Evolutionary conservation across 1,284 basidiomycete species (phyloP).

Genomic region (Ustilago bromivora): DNA sequence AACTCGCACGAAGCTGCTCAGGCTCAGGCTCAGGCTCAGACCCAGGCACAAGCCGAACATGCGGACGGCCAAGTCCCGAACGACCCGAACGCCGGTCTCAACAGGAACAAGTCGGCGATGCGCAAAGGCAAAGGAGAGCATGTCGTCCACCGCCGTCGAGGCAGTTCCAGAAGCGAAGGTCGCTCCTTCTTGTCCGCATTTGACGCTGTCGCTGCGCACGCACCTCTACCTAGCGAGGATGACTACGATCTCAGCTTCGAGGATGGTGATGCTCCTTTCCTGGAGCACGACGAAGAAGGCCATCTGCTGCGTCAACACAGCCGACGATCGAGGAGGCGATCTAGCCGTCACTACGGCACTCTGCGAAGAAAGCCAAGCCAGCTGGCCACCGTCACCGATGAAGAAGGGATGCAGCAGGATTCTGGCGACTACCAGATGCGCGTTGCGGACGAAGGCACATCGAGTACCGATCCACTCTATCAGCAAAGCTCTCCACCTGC

Average conservation of each 20-base stretch:
- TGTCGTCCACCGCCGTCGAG: conserved; percentile 31
- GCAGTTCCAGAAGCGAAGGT: conserved; percentile 47
- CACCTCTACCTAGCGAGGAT: conserved; percentile 56
- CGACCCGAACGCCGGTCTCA: conserved; percentile 13
- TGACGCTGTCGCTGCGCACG: conserved; percentile 57
- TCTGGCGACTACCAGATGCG: conserved; percentile 14
- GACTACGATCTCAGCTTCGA: conserved; percentile 51
- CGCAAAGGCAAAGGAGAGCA: conserved; percentile 25
- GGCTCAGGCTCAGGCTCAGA: conserved; percentile 7
- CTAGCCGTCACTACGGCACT: conserved; percentile 34
- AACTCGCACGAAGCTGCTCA: conserved; percentile 26
- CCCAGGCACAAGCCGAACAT: conserved; percentile 16
- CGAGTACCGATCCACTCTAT: conserved; percentile 23
- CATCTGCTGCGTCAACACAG: conserved; percentile 18
- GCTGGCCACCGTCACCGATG: conserved; percentile 39
- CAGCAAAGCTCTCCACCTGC: conserved; percentile 3
- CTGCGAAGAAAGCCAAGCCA: conserved; percentile 38
- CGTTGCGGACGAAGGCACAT: conserved; percentile 11
- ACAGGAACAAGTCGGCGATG: conserved; percentile 18
- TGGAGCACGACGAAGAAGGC: conserved; percentile 32
- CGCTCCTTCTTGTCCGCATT: conserved; percentile 62
- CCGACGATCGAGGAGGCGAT: conserved; percentile 19
- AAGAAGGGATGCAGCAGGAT: conserved; percentile 17
- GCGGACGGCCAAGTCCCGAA: conserved; percentile 33
- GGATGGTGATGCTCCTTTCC: conserved; percentile 54